Percentiles rank a stretch among this genome's conserved stretches.
These are phyloP conservation scores for Coleophoma eucalyptorum DNA, from an alignment of 2,329 filamentous ascomycete genomes.

Conservation along the genomic window DNA sequence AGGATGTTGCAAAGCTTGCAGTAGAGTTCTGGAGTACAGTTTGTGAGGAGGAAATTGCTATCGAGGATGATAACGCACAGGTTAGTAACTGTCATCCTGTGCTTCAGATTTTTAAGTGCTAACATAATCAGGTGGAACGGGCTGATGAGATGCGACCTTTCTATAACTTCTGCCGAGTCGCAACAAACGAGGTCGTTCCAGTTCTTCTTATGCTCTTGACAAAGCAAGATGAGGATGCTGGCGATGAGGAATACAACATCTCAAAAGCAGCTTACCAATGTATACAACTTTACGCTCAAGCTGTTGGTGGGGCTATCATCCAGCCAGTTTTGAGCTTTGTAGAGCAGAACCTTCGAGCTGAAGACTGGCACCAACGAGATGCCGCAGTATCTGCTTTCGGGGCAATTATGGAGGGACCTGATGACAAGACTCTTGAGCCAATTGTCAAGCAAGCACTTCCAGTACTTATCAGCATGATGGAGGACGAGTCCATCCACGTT, in stretches of 20 bases:
- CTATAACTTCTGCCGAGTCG: conserved; percentile 93
- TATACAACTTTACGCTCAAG: conserved; percentile 90
- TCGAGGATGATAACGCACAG: conserved; percentile 93
- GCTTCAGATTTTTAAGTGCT: background rate
- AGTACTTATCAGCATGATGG: conserved; percentile 87
- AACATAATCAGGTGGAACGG: conserved; percentile 18
- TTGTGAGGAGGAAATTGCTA: conserved; percentile 96
- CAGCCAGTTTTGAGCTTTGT: conserved; percentile 86
- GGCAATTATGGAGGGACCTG: conserved; percentile 97
- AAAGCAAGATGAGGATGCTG: conserved; percentile 95
- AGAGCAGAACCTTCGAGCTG: conserved; percentile 81
- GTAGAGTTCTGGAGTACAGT: conserved; percentile 99
- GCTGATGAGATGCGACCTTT: conserved; percentile 71
- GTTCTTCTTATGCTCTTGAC: conserved; percentile 85
- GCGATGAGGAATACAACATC: conserved; percentile 96
- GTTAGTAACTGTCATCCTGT: conserved; percentile 36
- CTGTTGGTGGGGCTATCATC: conserved; percentile 80
- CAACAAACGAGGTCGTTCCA: conserved; percentile 89
- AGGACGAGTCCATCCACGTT: conserved; percentile 84
- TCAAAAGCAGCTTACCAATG: conserved; percentile 95
- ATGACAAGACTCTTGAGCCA: conserved; percentile 86
- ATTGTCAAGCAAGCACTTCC: conserved; percentile 94
- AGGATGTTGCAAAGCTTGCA: conserved; percentile 95
- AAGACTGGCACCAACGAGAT: conserved; percentile 94
- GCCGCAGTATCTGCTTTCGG: conserved; percentile 96